Conservation (phyloP, 495 filamentous ascomycete genomes). For the Hyaloscypha bicolor region DNA sequence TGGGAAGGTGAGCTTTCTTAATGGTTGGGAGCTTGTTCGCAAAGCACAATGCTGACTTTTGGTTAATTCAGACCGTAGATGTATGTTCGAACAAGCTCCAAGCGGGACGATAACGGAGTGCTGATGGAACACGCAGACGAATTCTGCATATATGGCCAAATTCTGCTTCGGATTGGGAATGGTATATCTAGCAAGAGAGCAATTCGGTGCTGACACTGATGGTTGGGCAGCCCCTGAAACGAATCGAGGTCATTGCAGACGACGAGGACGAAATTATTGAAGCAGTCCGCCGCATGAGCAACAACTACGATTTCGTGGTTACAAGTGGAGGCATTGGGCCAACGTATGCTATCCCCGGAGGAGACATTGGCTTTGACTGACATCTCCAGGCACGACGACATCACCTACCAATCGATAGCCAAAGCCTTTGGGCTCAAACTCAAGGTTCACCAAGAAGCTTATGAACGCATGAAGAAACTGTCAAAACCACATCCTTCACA, state of each 20-base stretch:
- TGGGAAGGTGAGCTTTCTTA: conserved; percentile 71
- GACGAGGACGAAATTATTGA: conserved; percentile 90
- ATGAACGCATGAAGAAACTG: conserved; percentile 78
- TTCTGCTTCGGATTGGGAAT: conserved; percentile 93
- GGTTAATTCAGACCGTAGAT: conserved; percentile 32
- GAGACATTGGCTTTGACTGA: neutral
- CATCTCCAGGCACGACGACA: conserved; percentile 81
- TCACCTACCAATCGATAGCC: conserved; percentile 92
- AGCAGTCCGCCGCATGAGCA: conserved; percentile 81
- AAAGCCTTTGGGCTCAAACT: conserved; percentile 82
- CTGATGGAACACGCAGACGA: conserved; percentile 61
- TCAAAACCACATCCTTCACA: conserved; percentile 71
- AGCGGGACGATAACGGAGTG: neutral
- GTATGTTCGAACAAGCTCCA: conserved; percentile 32
- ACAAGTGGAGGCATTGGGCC: conserved; percentile 95
- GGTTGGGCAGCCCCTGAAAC: conserved; percentile 64
- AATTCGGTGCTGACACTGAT: neutral
- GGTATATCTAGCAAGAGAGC: conserved; percentile 35
- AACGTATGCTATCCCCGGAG: conserved; percentile 57
- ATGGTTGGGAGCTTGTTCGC: neutral
- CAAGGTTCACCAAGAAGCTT: conserved; percentile 72
- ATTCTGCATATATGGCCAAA: conserved; percentile 88
- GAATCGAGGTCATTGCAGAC: conserved; percentile 90
- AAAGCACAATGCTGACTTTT: neutral
- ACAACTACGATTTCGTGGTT: conserved; percentile 88